phyloP scores from a whole-genome alignment of 1,284 basidiomycete genomes.

The Sporisorium scitamineum region DNA sequence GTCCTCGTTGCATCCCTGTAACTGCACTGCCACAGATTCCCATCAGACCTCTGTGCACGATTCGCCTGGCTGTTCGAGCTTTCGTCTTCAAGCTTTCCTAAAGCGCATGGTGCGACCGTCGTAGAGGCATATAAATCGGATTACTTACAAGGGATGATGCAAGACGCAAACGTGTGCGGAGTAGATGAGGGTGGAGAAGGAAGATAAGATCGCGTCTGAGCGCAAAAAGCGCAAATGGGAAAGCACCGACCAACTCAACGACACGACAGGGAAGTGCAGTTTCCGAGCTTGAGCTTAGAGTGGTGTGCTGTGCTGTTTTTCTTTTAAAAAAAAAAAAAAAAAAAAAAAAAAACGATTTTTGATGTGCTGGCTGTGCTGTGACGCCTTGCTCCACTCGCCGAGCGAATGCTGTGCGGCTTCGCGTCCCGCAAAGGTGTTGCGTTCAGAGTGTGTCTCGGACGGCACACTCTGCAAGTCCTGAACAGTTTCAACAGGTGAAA shows the following conservation, averaged over 20 bases:
- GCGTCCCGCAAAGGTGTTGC: not conserved
- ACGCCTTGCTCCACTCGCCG: conserved; percentile 2
- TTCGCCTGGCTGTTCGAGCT: not conserved
- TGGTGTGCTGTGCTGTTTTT: not conserved
- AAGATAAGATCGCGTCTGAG: conserved; percentile 16
- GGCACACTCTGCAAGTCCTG: not conserved
- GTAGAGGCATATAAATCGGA: not conserved
- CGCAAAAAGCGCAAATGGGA: conserved; percentile 6
- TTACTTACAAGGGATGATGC: conserved; percentile 6
- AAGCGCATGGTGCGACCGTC: not conserved
- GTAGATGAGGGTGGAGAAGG: conserved; percentile 10
- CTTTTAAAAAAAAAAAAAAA: not conserved
- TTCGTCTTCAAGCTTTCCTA: not conserved
- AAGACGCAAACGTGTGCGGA: conserved; percentile 2
- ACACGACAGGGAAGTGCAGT: not conserved
- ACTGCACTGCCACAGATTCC: not conserved
- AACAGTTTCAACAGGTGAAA: not conserved
- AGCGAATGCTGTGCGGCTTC: not conserved
- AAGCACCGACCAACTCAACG: conserved; percentile 8
- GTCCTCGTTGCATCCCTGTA: not conserved
- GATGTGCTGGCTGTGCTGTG: conserved; percentile 3
- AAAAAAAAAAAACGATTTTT: not conserved
- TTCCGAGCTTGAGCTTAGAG: not conserved
- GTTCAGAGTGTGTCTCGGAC: conserved; percentile 1
- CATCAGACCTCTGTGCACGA: too few relatives aligned